Percentiles rank a stretch among this genome's conserved stretches.
phyloP scores from a whole-genome alignment of 768 basidiomycete genomes.

The Rhizopogon rudus region DNA sequence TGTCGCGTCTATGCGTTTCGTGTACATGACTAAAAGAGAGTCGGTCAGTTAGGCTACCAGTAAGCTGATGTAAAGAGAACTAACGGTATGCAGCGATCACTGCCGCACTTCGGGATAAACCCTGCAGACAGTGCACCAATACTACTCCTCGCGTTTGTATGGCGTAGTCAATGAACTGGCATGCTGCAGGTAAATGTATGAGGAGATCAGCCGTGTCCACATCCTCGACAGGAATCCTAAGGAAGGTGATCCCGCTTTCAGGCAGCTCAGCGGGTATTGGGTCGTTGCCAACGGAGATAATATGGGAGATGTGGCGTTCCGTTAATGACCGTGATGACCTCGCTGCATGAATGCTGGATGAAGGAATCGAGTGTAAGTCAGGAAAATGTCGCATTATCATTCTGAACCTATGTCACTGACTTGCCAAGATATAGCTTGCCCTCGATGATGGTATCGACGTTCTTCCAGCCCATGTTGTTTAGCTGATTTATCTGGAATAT shows the following conservation, averaged over 20 bases:
- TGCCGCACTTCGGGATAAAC: slow-evolving; percentile 60
- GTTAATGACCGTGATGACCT: slow-evolving; percentile 65
- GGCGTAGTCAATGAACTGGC: slow-evolving; percentile 62
- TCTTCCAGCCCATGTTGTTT: slow-evolving; percentile 47
- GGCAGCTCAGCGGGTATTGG: slow-evolving; percentile 66
- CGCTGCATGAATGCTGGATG: slow-evolving; percentile 59
- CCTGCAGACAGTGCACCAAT: slow-evolving; percentile 65
- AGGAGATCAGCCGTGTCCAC: slow-evolving; percentile 66
- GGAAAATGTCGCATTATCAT: neutral
- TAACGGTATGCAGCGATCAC: slow-evolving; percentile 76
- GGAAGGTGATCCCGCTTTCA: slow-evolving; percentile 62
- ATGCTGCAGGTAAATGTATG: slow-evolving; percentile 60
- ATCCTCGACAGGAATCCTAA: slow-evolving; percentile 68
- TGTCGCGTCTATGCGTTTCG: slow-evolving; percentile 49
- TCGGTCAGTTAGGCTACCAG: slow-evolving; percentile 8
- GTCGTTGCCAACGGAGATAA: slow-evolving; percentile 73
- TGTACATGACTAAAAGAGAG: slow-evolving; percentile 55
- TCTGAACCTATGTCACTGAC: slow-evolving; percentile 39
- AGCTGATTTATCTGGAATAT: slow-evolving; percentile 21
- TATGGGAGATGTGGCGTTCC: slow-evolving; percentile 74
- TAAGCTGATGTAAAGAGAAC: slow-evolving; percentile 16
- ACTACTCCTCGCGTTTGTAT: slow-evolving; percentile 53
- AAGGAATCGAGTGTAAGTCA: slow-evolving; percentile 4
- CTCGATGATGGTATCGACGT: slow-evolving; percentile 63
- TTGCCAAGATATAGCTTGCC: slow-evolving; percentile 69